phyloP scores from a whole-genome alignment of 495 filamentous ascomycete species.

The Pseudotulostoma volvatum region DNA sequence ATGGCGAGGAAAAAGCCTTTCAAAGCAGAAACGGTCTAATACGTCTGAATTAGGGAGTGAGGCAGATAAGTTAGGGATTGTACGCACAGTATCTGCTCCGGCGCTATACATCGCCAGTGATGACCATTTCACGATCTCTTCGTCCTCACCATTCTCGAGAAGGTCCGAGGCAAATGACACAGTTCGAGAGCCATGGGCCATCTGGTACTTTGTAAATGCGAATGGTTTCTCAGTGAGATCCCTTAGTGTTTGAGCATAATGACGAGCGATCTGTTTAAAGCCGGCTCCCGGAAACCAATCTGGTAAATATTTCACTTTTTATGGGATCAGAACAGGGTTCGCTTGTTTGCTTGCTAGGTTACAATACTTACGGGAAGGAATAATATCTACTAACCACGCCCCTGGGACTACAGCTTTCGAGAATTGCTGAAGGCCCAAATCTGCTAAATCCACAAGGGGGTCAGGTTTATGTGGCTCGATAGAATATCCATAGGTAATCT shows the following conservation, averaged over 20 bases:
- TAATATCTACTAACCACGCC: slow-evolving; percentile 26
- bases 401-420: slow-evolving; percentile 17
- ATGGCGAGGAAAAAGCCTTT: slow-evolving; percentile 26
- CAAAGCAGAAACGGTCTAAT: slow-evolving; percentile 19
- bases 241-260: slow-evolving; percentile 11
- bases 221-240: slow-evolving; percentile 20
- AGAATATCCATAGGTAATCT: slow-evolving; percentile 34
- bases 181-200: slow-evolving; percentile 16
- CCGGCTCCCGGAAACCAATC: slow-evolving; percentile 31
- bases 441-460: slow-evolving; percentile 24
- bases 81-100: slow-evolving; percentile 36
- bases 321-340: no score
- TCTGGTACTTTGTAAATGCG: slow-evolving; percentile 28
- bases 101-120: slow-evolving; percentile 38
- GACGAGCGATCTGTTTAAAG: slow-evolving; percentile 22
- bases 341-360: neutral
- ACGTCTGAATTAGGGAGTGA: neutral
- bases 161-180: slow-evolving; percentile 24
- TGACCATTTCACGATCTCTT: slow-evolving; percentile 25
- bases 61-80: neutral
- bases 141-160: slow-evolving; percentile 17
- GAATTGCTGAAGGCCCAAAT: slow-evolving; percentile 23
- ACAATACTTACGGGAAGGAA: slow-evolving; percentile 14
- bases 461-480: slow-evolving; percentile 23
- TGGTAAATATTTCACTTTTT: slow-evolving; percentile 22